Percentiles rank a stretch among this genome's conserved stretches.
Evolutionary conservation across 306 rosid genomes (phyloP).

Genomic region (Crataegus laevigata): DNA sequence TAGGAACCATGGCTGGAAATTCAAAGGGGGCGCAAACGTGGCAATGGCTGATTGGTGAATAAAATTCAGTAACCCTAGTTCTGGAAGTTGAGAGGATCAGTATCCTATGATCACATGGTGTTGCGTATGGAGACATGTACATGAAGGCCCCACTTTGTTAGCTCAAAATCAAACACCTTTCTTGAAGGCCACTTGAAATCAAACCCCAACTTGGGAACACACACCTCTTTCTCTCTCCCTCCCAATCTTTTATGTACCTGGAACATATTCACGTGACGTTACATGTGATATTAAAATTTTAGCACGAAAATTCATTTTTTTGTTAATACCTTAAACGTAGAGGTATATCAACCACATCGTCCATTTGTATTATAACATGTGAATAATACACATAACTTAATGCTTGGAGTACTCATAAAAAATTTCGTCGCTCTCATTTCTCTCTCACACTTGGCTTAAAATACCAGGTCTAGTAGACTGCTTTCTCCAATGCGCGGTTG

Average conservation of each 20-base stretch:
- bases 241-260: background rate
- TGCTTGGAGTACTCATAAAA: no score
- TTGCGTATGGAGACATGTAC: conserved; percentile 63
- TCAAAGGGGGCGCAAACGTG: conserved; percentile 14
- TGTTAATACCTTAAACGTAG: background rate
- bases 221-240: conserved; percentile 15
- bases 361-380: no score
- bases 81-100: conserved; percentile 15
- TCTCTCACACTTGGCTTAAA: background rate
- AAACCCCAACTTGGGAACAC: conserved; percentile 79
- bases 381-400: no score
- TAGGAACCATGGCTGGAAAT: background rate
- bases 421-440: background rate
- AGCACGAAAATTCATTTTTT: no score
- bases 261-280: no score
- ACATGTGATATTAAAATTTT: no score
- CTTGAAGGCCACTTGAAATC: conserved; percentile 56
- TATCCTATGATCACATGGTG: conserved; percentile 69
- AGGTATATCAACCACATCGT: no score
- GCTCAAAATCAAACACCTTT: conserved; percentile 62
- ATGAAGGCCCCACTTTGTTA: conserved; percentile 84
- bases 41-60: conserved; percentile 23
- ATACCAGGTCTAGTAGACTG: conserved; percentile 36
- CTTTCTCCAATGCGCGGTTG: conserved; percentile 72
- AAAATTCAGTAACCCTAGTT: background rate